Conservation (phyloP, 2,329 filamentous ascomycete genomes). For the Botrytis sinoallii region DNA sequence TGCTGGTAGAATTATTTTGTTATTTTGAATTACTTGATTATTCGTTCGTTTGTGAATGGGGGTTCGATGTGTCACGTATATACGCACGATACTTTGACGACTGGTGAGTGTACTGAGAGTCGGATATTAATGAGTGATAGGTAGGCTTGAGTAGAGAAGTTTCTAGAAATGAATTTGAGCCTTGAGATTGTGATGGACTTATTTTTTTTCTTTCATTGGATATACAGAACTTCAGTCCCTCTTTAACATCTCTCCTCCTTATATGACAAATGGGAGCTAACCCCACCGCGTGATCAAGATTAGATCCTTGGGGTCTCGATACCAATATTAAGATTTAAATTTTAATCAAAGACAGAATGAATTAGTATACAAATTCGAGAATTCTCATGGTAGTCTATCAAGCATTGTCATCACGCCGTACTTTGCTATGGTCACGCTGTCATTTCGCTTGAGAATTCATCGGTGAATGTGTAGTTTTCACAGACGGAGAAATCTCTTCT, state of each 20-base stretch:
- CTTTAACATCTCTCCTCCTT: neutral
- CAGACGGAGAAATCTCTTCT: neutral
- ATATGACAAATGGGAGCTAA: fast-evolving
- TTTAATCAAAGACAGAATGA: fast-evolving
- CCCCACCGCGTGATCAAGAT: neutral
- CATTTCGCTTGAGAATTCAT: neutral
- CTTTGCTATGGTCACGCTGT: neutral
- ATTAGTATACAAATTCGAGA: fast-evolving
- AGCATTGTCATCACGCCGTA: neutral
- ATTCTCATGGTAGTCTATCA: neutral
- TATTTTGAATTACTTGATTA: too few relatives aligned
- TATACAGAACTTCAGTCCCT: neutral
- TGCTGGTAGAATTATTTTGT: too few relatives aligned
- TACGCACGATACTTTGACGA: too few relatives aligned
- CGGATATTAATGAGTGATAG: neutral
- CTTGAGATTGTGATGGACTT: neutral
- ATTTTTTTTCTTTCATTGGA: neutral
- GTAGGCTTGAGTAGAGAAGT: too few relatives aligned
- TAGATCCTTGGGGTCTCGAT: neutral
- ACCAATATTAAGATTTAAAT: neutral
- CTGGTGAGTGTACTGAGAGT: fast-evolving
- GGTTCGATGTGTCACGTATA: neutral
- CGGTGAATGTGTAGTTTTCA: neutral
- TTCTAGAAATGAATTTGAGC: fast-evolving
- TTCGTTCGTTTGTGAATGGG: too few relatives aligned